Percentiles rank a stretch among this genome's conserved stretches.
These are phyloP conservation scores for Beauveria scarabaeidicola DNA, from an alignment of 2,329 filamentous ascomycete species.

Conservation along the genomic window DNA sequence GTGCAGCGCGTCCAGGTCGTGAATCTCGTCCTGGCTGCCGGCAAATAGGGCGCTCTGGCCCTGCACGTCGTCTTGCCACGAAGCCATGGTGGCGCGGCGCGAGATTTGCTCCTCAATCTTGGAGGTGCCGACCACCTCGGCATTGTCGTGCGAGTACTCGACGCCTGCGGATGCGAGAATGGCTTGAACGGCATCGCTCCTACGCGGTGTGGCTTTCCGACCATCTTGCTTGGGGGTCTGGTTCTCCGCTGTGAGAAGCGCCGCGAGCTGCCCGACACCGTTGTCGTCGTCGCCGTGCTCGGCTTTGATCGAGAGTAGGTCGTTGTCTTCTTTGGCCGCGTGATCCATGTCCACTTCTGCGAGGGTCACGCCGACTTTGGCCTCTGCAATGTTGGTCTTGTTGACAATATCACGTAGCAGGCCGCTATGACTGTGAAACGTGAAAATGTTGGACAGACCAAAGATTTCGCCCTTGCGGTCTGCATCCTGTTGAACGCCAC, in stretches of 20 bases:
- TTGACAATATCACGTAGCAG: conserved; percentile 93
- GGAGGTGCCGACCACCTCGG: conserved; percentile 87
- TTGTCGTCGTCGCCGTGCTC: conserved; percentile 51
- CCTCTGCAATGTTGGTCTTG: conserved; percentile 95
- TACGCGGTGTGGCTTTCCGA: conserved; percentile 30
- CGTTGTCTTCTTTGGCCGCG: conserved; percentile 45
- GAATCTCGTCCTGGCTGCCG: conserved; percentile 31
- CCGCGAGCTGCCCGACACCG: conserved; percentile 65
- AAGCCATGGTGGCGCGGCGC: conserved; percentile 59
- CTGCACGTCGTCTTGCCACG: conserved; percentile 31
- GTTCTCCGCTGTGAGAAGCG: conserved; percentile 37
- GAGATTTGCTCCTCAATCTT: conserved; percentile 82
- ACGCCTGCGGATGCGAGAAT: conserved; percentile 85
- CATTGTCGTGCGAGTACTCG: conserved; percentile 93
- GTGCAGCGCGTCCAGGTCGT: conserved; percentile 24
- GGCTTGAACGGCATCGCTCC: conserved; percentile 72
- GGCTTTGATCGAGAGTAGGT: conserved; percentile 33
- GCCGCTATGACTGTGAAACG: conserved; percentile 69
- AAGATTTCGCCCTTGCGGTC: conserved; percentile 90
- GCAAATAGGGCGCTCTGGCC: conserved; percentile 51
- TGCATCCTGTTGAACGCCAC: conserved; percentile 77
- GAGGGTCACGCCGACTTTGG: conserved; percentile 73
- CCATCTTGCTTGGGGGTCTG: conserved; percentile 29
- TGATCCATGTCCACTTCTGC: conserved; percentile 66
- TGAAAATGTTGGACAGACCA: conserved; percentile 78